phyloP scores from a whole-genome alignment of 2,329 filamentous ascomycete species.

The Colletotrichum aenigma region DNA sequence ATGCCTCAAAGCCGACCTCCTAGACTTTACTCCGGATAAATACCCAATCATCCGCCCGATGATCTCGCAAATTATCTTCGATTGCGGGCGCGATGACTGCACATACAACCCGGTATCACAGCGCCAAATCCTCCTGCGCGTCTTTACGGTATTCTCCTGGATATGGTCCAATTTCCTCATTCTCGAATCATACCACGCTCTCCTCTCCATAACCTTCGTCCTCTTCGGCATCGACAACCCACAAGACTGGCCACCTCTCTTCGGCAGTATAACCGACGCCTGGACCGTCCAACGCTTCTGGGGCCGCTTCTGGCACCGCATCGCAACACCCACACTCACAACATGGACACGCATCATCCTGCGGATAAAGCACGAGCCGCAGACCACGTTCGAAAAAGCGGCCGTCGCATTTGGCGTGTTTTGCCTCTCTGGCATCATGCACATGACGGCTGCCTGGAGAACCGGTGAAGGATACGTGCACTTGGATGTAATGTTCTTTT shows the following conservation, averaged over 20 bases:
- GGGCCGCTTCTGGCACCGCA: not conserved
- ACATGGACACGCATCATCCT: not conserved
- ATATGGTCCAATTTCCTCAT: not conserved
- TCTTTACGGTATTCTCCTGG: not conserved
- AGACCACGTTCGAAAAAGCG: not conserved
- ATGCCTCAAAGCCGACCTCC: not conserved
- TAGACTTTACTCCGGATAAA: not conserved
- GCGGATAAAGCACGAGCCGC: not conserved
- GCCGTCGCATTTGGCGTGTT: not conserved
- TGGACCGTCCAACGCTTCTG: not conserved
- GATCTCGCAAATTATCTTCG: not conserved
- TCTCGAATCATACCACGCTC: not conserved
- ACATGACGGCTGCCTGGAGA: constrained; percentile 34
- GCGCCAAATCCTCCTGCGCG: not conserved
- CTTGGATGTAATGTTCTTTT: not conserved
- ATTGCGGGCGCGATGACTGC: not conserved
- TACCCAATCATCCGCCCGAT: not conserved
- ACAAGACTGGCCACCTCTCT: not conserved
- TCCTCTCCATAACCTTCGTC: not conserved
- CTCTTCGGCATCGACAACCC: not conserved
- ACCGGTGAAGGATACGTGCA: not conserved
- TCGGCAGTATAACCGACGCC: not conserved
- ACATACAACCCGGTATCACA: not conserved
- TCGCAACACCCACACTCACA: not conserved
- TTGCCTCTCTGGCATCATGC: constrained; percentile 46